phyloP scores from a whole-genome alignment of 164 flowering plant genomes.

The Annona squamosa region DNA sequence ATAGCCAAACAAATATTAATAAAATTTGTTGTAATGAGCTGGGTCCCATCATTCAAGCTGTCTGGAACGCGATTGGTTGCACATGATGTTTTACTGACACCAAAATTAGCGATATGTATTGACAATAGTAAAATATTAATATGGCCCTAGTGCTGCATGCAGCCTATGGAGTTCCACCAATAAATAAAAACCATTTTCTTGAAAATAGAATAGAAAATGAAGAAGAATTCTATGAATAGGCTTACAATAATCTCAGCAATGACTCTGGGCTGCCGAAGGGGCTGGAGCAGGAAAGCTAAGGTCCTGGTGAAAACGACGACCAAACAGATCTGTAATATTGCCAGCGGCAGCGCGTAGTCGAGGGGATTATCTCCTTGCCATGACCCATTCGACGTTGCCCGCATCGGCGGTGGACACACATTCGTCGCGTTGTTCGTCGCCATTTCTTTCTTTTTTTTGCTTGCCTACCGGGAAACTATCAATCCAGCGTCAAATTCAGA shows the following conservation, averaged over 20 bases:
- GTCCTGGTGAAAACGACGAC: constrained; percentile 21
- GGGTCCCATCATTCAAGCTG: too few species aligned
- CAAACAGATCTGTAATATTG: constrained; percentile 24
- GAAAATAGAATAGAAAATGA: neutral
- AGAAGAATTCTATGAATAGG: neutral
- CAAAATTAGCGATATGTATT: too few species aligned
- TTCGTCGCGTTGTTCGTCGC: neutral
- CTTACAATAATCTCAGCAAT: constrained; percentile 27
- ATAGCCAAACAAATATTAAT: too few species aligned
- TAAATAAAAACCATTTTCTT: too few species aligned
- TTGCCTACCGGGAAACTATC: too few species aligned
- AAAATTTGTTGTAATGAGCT: too few species aligned
- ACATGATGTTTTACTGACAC: too few species aligned
- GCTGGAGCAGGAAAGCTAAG: constrained; percentile 19
- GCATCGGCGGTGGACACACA: constrained; percentile 17
- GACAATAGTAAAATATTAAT: too few species aligned
- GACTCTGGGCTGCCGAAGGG: constrained; percentile 27
- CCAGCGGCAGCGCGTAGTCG: constrained; percentile 23
- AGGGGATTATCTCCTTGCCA: constrained; percentile 24
- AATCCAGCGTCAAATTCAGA: too few species aligned
- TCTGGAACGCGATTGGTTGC: too few species aligned
- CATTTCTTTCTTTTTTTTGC: neutral
- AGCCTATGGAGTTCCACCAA: too few species aligned
- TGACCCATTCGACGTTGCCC: constrained; percentile 24
- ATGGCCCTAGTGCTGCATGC: too few species aligned